A percentile compares a stretch with the other conserved stretches of the same genome.
These are phyloP conservation scores for Arctium lappa DNA, from an alignment of 129 eudicot genomes.

Conservation along the genomic window DNA sequence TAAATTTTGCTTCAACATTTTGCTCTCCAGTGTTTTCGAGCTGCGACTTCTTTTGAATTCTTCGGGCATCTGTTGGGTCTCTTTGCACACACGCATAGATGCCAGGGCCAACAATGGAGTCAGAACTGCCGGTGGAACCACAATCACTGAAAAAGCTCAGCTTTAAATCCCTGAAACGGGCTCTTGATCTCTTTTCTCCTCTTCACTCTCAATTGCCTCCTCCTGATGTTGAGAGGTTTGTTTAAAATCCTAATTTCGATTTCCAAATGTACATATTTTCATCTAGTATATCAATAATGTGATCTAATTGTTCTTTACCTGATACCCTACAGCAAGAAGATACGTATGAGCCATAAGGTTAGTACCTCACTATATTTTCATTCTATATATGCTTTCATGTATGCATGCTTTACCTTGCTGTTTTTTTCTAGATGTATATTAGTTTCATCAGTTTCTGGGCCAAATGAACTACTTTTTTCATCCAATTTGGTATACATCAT, in stretches of 20 bases:
- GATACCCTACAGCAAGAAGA: constrained; percentile 75
- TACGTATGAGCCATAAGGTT: constrained; percentile 83
- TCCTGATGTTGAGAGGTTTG: constrained; percentile 66
- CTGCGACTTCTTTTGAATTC: neutral
- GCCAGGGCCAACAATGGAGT: constrained; percentile 48
- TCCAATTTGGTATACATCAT: neutral
- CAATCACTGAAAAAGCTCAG: constrained; percentile 87
- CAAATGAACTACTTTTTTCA: neutral
- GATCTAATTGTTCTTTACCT: neutral
- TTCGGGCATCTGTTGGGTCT: neutral
- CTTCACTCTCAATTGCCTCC: constrained; percentile 73
- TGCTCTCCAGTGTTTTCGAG: neutral
- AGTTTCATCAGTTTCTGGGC: neutral
- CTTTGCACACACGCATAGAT: constrained; percentile 1
- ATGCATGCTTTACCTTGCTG: neutral
- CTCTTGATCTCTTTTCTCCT: constrained; percentile 91
- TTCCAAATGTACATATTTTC: neutral
- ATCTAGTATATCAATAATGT: neutral
- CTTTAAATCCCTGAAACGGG: constrained; percentile 70
- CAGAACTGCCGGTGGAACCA: constrained; percentile 79
- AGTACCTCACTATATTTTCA: constrained; percentile 13
- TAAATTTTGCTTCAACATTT: too few relatives aligned
- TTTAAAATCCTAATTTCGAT: constrained; percentile 25
- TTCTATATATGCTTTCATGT: neutral
- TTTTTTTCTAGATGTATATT: neutral